Conservation (phyloP, 129 eudicot genomes). For the Pittosporum tobira region DNA sequence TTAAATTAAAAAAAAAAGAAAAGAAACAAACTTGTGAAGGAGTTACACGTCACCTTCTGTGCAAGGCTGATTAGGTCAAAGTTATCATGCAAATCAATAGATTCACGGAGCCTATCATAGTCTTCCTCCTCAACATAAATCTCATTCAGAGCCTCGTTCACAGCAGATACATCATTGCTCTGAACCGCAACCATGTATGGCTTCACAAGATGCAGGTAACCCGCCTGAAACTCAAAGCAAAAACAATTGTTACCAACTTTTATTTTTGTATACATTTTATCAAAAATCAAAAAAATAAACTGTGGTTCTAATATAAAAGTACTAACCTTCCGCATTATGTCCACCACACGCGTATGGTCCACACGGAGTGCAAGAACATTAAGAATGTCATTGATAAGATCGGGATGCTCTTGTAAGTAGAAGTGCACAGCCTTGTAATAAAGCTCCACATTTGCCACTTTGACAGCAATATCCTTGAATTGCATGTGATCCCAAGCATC, state of each 20-base stretch:
- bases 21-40: neutral
- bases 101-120: constrained; percentile 86
- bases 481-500: constrained; percentile 99
- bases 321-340: constrained; percentile 89
- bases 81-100: constrained; percentile 85
- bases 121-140: constrained; percentile 96
- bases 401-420: constrained; percentile 95
- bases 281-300: too few relatives aligned
- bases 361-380: constrained; percentile 94
- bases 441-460: constrained; percentile 88
- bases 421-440: constrained; percentile 97
- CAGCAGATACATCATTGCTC: constrained; percentile 91
- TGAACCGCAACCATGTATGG: constrained; percentile 98
- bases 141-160: constrained; percentile 90
- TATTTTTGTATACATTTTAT: too few relatives aligned
- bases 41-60: constrained; percentile 52
- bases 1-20: constrained; percentile 8
- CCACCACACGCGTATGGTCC: constrained; percentile 95
- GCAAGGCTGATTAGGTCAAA: constrained; percentile 98
- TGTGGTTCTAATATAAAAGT: too few relatives aligned
- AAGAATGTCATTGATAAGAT: constrained; percentile 80
- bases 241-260: neutral
- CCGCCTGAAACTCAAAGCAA: constrained; percentile 46
- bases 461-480: constrained; percentile 83
- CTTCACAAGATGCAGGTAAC: constrained; percentile 72